Evolutionary conservation across 805 yeast genomes (phyloP), one percentile per base, ranked within the genome.

Genomic region (Candida qinlingensis): DNA sequence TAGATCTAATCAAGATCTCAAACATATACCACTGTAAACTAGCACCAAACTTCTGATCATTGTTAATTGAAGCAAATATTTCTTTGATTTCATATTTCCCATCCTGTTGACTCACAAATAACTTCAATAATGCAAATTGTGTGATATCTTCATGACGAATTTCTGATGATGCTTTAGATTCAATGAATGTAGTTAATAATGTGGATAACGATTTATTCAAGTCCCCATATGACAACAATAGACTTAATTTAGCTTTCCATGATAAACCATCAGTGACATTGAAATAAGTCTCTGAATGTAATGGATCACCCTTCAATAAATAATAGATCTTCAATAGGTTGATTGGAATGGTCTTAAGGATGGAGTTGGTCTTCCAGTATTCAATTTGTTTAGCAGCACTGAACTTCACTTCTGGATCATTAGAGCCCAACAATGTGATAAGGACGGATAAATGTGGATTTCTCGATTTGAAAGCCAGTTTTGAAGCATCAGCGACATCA

Each of bases 401-500:
- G 0, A 58, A 58, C 44, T 72, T 71, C 4, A 85, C 83, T 1
- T 74, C 71, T 1, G 73, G 73, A 54, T 83, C 86, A 55, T 85
- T 83, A 0, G 94, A 82, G 34, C 87, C 96, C 7, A 85, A 62
- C 39, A 86, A 67, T 0, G 96, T 75, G 10, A 92, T 64, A 29
- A 88, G 59, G 0, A 79, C 80, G 0, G 96, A 81, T 19, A 92
- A 65, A 62, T 91, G 96, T 5, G 76, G 66, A 57, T 87, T 86
- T 7, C 75, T 74, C 0, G 85, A 65, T n/a, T 74, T 67, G 2
- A 81, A 65, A 1, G 97, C 91, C 3, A 70, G 51, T 31, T 72
- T 70, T 6, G 83, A 71, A 1, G 98, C 97, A 29, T 71, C 71
- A 7, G 74, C 68, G 30, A 88, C 58, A 48, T 83, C 78, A 46